These are phyloP conservation scores for Amauroascus niger DNA, from an alignment of 2,329 filamentous ascomycete genomes.

Conservation along the genomic window DNA sequence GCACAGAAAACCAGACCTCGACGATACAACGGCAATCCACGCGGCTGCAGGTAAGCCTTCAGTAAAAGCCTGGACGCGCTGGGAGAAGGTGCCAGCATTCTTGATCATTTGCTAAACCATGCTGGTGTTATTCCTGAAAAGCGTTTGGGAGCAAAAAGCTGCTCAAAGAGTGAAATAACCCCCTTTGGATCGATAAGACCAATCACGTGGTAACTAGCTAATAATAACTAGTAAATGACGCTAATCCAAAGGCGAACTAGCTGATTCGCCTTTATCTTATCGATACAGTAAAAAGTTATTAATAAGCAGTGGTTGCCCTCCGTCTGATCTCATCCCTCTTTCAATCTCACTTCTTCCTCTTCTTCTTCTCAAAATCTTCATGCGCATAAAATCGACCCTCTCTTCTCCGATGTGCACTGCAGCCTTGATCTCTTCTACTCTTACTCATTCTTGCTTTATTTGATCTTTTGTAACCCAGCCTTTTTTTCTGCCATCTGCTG, in stretches of 20 bases:
- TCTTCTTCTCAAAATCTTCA: too few species aligned
- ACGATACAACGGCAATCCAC: background rate
- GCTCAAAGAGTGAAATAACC: too few species aligned
- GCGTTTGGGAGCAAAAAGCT: background rate
- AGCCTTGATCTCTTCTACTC: too few species aligned
- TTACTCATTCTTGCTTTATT: too few species aligned
- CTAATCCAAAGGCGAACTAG: background rate
- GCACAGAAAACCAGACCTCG: background rate
- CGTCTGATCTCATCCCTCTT: background rate
- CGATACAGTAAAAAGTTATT: background rate
- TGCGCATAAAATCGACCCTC: too few species aligned
- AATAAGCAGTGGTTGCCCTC: too few species aligned
- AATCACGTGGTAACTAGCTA: background rate
- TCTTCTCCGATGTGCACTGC: background rate
- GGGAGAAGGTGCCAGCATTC: slow-evolving; percentile 10
- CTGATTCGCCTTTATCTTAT: background rate
- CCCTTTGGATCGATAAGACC: background rate
- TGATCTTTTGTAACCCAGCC: too few species aligned
- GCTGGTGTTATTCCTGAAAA: background rate
- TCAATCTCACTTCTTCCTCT: too few species aligned
- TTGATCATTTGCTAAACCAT: slow-evolving; percentile 9
- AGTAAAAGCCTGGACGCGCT: background rate
- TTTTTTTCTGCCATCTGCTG: too few species aligned
- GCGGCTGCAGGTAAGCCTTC: background rate
- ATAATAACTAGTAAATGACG: too few species aligned